A percentile compares a stretch with the other conserved stretches of the same genome.
phyloP scores from a whole-genome alignment of 257 asterid genomes.

The Nemophila menziesii region DNA sequence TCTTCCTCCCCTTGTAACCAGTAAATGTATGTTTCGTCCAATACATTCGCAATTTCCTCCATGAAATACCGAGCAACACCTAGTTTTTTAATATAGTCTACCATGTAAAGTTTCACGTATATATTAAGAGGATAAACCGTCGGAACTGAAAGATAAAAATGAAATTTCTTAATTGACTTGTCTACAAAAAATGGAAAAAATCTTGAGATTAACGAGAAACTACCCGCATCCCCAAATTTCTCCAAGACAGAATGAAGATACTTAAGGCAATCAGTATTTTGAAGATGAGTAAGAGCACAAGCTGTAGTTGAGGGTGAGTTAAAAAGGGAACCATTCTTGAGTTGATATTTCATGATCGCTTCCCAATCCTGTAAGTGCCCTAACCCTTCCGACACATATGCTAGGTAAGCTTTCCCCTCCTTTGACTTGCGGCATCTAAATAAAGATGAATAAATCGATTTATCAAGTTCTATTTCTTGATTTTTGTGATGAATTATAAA shows the following conservation, averaged over 20 bases:
- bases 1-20: constrained; percentile 87
- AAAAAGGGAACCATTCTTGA: constrained; percentile 76
- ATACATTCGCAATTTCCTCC: constrained; percentile 38
- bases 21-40: constrained; percentile 71
- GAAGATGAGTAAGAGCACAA: constrained; percentile 48
- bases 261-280: constrained; percentile 41
- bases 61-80: constrained; percentile 57
- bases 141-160: constrained; percentile 44
- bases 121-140: constrained; percentile 49
- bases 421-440: constrained; percentile 30
- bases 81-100: constrained; percentile 58
- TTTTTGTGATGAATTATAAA: too few species aligned
- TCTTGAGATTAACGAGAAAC: background rate
- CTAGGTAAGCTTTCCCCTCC: constrained; percentile 42
- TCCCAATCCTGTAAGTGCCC: constrained; percentile 48
- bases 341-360: constrained; percentile 51
- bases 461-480: too few species aligned
- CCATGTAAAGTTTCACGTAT: constrained; percentile 37
- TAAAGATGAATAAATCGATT: background rate
- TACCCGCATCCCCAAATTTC: constrained; percentile 68
- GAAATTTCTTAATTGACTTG: background rate
- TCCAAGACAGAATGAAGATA: constrained; percentile 43
- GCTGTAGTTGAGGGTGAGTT: constrained; percentile 88
- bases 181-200: constrained; percentile 1
- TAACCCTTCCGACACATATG: constrained; percentile 69